Evolutionary conservation across 768 basidiomycete species (phyloP), one percentile per base, ranked within the genome.

Genomic region (Agrocybe chaxingu): DNA sequence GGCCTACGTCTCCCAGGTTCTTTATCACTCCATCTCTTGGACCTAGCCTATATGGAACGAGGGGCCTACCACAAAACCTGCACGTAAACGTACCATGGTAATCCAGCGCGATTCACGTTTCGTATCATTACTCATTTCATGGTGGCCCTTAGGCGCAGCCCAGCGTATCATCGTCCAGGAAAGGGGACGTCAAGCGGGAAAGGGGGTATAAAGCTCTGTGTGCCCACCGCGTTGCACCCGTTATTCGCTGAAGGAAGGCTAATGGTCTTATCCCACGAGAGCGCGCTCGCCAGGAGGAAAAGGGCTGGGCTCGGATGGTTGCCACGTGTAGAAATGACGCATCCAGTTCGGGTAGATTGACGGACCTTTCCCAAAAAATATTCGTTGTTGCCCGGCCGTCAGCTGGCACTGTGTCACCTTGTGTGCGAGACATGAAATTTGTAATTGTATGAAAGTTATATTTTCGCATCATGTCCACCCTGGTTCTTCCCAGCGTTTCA

Each of bases 401-500:
- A 18, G 51, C 47, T 49, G 40, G 30, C 45, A 37, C 48, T 44
- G 18, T 41, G 32, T 48, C 47, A 47, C 47, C 50, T 45, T 56
- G 54, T 53, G 58, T 56, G 49, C 54, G 53, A 57, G 57, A 49
- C 55, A 57, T 43, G 50, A 49, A 57, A 58, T 60, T 60, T 58
- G 55, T 46, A 57, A 62, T 55, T 60, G 50, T 46, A 48, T 56
- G 41, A 45, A 48, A 45, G 51, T 51, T 53, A 47, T 53, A 56
- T 55, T 54, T 60, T 62, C 57, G 53, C 59, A 61, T 59, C 59
- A 63, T 56, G 57, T 52, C 52, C 57, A 58, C 58, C 58, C 60
- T 63, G 55, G 47, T 57, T 63, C 35, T 54, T 60, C 57, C 55
- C 60, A 56, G 57, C 54, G 57, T 60, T 61, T 60, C 57, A 61